Conservation (phyloP, 192 early-diverging fungal species). For the Lobosporangium transversale region DNA sequence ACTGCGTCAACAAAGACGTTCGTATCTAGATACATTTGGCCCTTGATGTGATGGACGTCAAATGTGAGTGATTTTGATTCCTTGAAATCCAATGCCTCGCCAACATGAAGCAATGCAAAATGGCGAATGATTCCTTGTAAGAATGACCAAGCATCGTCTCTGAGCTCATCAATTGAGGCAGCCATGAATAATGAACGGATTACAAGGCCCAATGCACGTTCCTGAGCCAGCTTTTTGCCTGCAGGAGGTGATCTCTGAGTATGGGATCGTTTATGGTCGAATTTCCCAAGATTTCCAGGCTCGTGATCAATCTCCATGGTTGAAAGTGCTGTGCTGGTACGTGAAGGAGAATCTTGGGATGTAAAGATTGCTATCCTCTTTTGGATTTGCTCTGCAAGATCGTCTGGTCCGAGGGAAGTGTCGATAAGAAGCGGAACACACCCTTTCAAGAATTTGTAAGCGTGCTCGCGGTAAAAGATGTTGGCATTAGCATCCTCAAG, state of each 20-base stretch:
- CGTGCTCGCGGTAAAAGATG: slow-evolving; percentile 64
- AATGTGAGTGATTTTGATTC: slow-evolving; percentile 58
- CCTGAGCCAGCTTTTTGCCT: slow-evolving; percentile 69
- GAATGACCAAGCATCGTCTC: slow-evolving; percentile 70
- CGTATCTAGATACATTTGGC: slow-evolving; percentile 62
- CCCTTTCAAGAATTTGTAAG: slow-evolving; percentile 74
- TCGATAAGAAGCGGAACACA: slow-evolving; percentile 75
- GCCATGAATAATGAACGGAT: slow-evolving; percentile 74
- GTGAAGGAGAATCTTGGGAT: slow-evolving; percentile 18
- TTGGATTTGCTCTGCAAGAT: slow-evolving; percentile 55
- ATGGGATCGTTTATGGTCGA: slow-evolving; percentile 30
- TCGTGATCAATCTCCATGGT: slow-evolving; percentile 59
- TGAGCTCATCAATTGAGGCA: slow-evolving; percentile 64
- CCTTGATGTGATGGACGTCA: slow-evolving; percentile 60
- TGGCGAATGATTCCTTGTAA: slow-evolving; percentile 76
- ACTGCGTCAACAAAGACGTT: slow-evolving; percentile 83
- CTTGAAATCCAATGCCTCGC: slow-evolving; percentile 71
- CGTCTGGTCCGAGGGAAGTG: slow-evolving; percentile 62
- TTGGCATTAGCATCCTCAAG: slow-evolving; percentile 63
- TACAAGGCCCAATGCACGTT: slow-evolving; percentile 69
- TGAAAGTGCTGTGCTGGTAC: slow-evolving; percentile 7
- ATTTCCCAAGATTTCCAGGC: slow-evolving; percentile 39
- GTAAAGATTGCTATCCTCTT: slow-evolving; percentile 44
- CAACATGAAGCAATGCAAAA: slow-evolving; percentile 78
- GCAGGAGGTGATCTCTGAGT: slow-evolving; percentile 54